Base-by-base conservation (phyloP, 148 eudicot genomes). In the Vaccinium vitisidaea region DNA sequence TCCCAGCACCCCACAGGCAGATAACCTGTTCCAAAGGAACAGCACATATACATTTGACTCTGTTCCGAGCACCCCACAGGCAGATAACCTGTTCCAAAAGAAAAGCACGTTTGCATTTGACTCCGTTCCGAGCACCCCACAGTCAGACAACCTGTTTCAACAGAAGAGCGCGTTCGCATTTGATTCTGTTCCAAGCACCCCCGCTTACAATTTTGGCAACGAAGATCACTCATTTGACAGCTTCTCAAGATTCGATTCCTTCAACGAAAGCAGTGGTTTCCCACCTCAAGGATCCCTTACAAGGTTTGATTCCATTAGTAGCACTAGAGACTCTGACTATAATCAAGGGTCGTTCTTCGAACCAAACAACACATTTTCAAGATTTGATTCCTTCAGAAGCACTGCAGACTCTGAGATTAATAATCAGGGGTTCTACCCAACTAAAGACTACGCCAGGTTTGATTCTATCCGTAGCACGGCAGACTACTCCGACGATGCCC, bases 141-240 rank as follows among this genome's bases (percentile, higher is more conserved):
- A 84, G 87, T 43, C 76, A 8, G 95, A 90, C 49, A 82, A 74
- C 74, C 83, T 81, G 61, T 85, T 85, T 79, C 90, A 88, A 30
- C 88, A 88, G 77, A 88, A 86, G 86, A 90, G 91, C 53, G 50
- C 89, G 39, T 88, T 85, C 52, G 73, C 89, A 69, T 93, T 92
- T 89, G 94, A 92, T 85, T 94, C 97, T 80, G 92, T 94, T 73
- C 97, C 97, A 1, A 87, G 95, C 86, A 89, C 95, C n/a, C 93
- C 97, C 52, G 82, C 87, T 70, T 89, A 86, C 83, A 88, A 80
- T 53, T 88, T 92, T 48, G 87, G 88, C 90, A 89, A 82, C 83
- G 95, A 95, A 53, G 90, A 92, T 18, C 90, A 87, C 65, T 73
- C 91, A 49, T 91, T 91, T 85, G 89, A 90, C 87, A 95, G 84